Conservation (phyloP, 768 basidiomycete genomes). For the Psilocybe subaeruginosa region DNA sequence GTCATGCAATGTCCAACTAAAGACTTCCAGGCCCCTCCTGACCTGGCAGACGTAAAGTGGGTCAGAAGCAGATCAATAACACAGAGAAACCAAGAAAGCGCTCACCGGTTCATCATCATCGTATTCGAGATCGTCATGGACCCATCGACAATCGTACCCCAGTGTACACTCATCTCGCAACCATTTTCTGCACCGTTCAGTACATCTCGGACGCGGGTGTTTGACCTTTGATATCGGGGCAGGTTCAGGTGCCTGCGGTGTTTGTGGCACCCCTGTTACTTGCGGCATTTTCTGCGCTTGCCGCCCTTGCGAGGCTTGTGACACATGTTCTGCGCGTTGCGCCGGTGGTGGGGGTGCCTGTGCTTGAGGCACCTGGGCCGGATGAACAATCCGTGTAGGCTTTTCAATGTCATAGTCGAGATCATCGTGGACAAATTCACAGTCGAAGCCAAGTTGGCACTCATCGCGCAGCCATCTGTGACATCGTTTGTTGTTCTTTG, state of each 20-base stretch:
- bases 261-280: not conserved
- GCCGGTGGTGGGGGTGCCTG: not conserved
- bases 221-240: not conserved
- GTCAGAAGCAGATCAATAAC: not conserved
- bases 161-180: conserved; percentile 26
- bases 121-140: conserved; percentile 36
- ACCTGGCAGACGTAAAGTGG: not conserved
- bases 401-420: not conserved
- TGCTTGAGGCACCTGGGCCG: not conserved
- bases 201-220: conserved; percentile 14
- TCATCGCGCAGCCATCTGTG: conserved; percentile 3
- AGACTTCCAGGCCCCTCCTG: conserved; percentile 7
- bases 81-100: not conserved
- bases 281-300: too few relatives aligned
- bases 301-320: not conserved
- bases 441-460: conserved; percentile 8
- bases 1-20: conserved; percentile 41
- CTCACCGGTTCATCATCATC: conserved; percentile 31
- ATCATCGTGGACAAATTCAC: conserved; percentile 6
- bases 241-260: not conserved
- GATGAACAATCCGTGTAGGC: not conserved
- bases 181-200: conserved; percentile 30
- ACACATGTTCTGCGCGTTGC: not conserved
- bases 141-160: conserved; percentile 29
- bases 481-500: conserved; percentile 7